These are phyloP conservation scores for Euphorbia tirucalli DNA, from an alignment of 345 rosid genomes.

Conservation along the genomic window DNA sequence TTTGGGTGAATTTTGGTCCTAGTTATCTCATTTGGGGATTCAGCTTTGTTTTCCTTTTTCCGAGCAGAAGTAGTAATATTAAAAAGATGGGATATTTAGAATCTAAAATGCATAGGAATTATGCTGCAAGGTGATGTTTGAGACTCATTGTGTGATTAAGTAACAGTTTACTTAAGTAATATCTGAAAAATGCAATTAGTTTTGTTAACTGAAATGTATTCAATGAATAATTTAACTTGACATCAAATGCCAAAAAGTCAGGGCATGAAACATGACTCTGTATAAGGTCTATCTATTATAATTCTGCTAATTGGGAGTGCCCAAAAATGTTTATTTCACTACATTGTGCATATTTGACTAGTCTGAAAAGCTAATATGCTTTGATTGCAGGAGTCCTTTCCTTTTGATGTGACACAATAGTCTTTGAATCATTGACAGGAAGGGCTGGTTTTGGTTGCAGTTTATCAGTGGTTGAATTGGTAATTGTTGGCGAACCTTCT, in stretches of 20 bases:
- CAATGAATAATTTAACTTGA: neutral
- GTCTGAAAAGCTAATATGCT: conserved; percentile 32
- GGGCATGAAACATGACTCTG: neutral
- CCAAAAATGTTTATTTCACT: neutral
- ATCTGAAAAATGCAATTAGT: neutral
- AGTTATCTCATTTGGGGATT: neutral
- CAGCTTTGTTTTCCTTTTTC: neutral
- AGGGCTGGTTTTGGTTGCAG: conserved; percentile 27
- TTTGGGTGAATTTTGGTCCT: neutral
- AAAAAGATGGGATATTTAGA: neutral
- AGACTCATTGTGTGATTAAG: neutral
- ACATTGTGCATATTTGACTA: conserved; percentile 14
- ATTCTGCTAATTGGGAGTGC: neutral
- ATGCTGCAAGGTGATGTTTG: neutral
- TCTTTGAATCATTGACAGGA: conserved; percentile 83
- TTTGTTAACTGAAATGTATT: neutral
- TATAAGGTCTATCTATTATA: neutral
- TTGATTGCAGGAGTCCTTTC: conserved; percentile 63
- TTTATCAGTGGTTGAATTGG: conserved; percentile 39
- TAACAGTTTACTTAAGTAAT: too few species aligned
- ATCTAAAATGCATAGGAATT: neutral
- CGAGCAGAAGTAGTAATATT: neutral
- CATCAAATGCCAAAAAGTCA: neutral
- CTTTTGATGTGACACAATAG: conserved; percentile 54
- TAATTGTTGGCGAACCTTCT: conserved; percentile 51